Evolutionary conservation across 192 early-diverging fungal genomes (phyloP), one percentile per base, ranked within the genome.

Genomic region (Coemansia sp.): DNA sequence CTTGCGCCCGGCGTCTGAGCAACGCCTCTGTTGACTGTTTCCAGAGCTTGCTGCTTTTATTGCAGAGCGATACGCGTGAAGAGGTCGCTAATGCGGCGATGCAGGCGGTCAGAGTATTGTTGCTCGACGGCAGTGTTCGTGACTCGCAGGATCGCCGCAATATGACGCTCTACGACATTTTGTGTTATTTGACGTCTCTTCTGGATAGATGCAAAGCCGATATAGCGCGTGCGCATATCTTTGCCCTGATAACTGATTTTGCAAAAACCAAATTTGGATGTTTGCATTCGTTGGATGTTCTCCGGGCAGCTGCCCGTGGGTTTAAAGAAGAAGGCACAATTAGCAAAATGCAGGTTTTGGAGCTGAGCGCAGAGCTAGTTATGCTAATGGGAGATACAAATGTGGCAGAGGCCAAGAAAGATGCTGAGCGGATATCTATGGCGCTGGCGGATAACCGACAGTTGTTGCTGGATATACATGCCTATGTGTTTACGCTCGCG

Each of bases 201-300:
- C 65, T 82, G 42, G 69, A 72, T 12, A 12, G 48, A 11, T 56
- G 48, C 58, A 61, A 32, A 8, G 72, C 56, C 2, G 75, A 77
- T 28, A 28, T 76, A 54, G 96, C 97, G 16, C 81, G 93, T 12
- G 93, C 96, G 4, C 88, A 89, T 29, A 87, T 98, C 16, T 84
- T 96, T 60, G 93, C 92, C 87, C 80, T 99, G 48, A 88, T 98
- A 22, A 88, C 92, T 29, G 90, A 94, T 61, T 90, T 96, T 83
- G 75, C 85, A 22, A 73, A 63, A 25, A 74, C 82, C 20, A 75
- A 80, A 38, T 80, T 94, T 8, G 85, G 87, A 4, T 74, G 76
- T 16, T 68, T 68, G 7, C 73, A 91, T 4, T 91, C 89, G 7
- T 90, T 92, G 8, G 96, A 98, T 72, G 86, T 92, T 7, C 84